Percentiles rank a stretch among this genome's conserved stretches.
These are phyloP conservation scores for Casaregolazyma lundiana DNA, from an alignment of 1,139 yeast species.

Conservation along the genomic window DNA sequence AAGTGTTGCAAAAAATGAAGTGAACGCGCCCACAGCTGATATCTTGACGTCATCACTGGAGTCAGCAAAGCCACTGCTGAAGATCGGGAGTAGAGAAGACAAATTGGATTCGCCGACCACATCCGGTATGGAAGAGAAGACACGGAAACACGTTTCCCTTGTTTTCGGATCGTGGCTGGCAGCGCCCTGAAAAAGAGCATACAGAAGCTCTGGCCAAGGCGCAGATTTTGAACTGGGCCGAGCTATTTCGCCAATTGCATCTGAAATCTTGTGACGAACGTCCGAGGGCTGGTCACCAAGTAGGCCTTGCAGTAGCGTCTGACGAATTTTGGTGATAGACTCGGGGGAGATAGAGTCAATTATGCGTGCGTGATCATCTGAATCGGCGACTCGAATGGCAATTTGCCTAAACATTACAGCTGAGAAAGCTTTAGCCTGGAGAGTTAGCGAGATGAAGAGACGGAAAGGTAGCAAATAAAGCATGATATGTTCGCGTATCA, in stretches of 20 bases:
- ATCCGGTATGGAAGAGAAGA: conserved; percentile 79
- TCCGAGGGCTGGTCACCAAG: conserved; percentile 56
- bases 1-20: conserved; percentile 76
- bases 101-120: conserved; percentile 48
- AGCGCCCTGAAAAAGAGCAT: conserved; percentile 67
- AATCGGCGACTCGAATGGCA: conserved; percentile 68
- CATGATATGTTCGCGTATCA: not conserved
- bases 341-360: conserved; percentile 63
- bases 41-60: conserved; percentile 76
- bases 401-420: conserved; percentile 88
- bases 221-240: conserved; percentile 15
- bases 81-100: conserved; percentile 55
- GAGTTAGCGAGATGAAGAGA: conserved; percentile 2
- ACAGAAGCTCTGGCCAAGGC: conserved; percentile 74
- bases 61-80: conserved; percentile 77
- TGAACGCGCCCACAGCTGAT: conserved; percentile 89
- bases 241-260: conserved; percentile 91
- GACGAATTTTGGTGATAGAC: conserved; percentile 59
- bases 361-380: conserved; percentile 67
- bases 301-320: conserved; percentile 68
- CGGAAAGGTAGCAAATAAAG: not conserved
- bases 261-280: conserved; percentile 88
- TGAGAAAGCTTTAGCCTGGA: conserved; percentile 50
- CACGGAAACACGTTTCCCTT: conserved; percentile 88
- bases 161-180: conserved; percentile 60